phyloP scores from a whole-genome alignment of 106 monocot genomes.

The Cymbidium sinense region DNA sequence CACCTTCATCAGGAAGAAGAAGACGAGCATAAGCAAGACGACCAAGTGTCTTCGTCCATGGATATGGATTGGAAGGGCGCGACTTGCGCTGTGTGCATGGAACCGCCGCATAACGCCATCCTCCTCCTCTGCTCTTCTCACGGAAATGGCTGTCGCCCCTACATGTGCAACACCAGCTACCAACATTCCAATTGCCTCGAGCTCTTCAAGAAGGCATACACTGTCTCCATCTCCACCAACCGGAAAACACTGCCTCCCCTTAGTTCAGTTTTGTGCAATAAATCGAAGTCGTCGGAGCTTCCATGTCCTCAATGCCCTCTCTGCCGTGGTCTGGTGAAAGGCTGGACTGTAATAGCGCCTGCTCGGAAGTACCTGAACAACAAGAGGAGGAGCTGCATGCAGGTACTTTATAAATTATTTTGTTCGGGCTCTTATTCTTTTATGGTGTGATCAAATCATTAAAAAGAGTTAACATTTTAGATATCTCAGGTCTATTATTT shows the following conservation, averaged over 20 bases:
- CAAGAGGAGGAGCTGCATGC: slow-evolving; percentile 9
- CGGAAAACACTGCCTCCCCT: neutral
- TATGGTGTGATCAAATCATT: too few species aligned
- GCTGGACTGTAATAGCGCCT: slow-evolving; percentile 3
- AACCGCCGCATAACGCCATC: slow-evolving; percentile 10
- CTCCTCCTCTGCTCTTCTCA: slow-evolving; percentile 12
- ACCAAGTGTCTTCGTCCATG: neutral
- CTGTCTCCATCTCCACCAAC: neutral
- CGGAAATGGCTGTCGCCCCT: slow-evolving; percentile 11
- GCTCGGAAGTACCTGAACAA: slow-evolving; percentile 7
- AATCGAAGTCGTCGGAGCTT: neutral
- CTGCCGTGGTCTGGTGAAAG: slow-evolving; percentile 6
- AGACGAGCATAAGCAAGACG: neutral
- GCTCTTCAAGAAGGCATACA: slow-evolving; percentile 8
- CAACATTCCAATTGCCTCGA: slow-evolving; percentile 13
- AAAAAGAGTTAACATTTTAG: too few species aligned
- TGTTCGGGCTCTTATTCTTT: neutral
- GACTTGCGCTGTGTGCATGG: slow-evolving; percentile 13
- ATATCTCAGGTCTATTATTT: too few species aligned
- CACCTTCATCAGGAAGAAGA: neutral
- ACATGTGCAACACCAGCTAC: slow-evolving; percentile 13
- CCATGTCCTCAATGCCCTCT: slow-evolving; percentile 12
- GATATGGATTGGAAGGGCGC: neutral
- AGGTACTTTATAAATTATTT: neutral
- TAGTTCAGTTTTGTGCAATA: neutral